These are phyloP conservation scores for Mycena crocata DNA, from an alignment of 768 basidiomycete genomes.

Conservation along the genomic window DNA sequence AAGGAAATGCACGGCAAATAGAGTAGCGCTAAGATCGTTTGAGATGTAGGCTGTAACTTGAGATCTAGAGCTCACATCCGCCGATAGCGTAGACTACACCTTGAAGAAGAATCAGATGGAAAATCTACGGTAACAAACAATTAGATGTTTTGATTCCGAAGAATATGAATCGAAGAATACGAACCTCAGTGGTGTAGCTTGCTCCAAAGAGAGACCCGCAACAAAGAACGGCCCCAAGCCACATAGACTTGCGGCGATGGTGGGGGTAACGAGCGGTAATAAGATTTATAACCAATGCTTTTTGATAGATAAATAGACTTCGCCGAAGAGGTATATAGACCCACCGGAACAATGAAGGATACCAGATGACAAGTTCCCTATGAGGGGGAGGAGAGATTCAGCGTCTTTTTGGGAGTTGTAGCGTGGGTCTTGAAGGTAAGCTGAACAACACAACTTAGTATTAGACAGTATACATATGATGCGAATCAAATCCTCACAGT, in stretches of 20 bases:
- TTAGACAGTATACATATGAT: no score
- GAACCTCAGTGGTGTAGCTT: slow-evolving; percentile 38
- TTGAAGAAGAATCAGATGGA: slow-evolving; percentile 37
- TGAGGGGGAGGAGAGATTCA: slow-evolving; percentile 39
- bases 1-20: slow-evolving; percentile 41
- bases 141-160: not conserved
- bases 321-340: not conserved
- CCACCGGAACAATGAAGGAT: slow-evolving; percentile 34
- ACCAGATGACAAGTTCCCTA: slow-evolving; percentile 43
- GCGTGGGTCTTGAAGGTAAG: slow-evolving; percentile 38
- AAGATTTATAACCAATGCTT: slow-evolving; percentile 33
- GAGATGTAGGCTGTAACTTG: slow-evolving; percentile 4
- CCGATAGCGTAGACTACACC: slow-evolving; percentile 42
- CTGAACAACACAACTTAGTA: no score
- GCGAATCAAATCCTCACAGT: slow-evolving; percentile 28
- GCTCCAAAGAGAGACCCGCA: slow-evolving; percentile 39
- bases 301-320: not conserved
- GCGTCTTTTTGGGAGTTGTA: slow-evolving; percentile 37
- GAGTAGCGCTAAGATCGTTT: slow-evolving; percentile 38
- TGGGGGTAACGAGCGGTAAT: slow-evolving; percentile 39
- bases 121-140: slow-evolving; percentile 17
- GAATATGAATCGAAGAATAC: not conserved
- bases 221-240: slow-evolving; percentile 39
- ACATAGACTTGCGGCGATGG: slow-evolving; percentile 34
- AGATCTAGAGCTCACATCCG: slow-evolving; percentile 36